phyloP scores from a whole-genome alignment of 2,329 filamentous ascomycete species.

The Exophiala viscosa region DNA sequence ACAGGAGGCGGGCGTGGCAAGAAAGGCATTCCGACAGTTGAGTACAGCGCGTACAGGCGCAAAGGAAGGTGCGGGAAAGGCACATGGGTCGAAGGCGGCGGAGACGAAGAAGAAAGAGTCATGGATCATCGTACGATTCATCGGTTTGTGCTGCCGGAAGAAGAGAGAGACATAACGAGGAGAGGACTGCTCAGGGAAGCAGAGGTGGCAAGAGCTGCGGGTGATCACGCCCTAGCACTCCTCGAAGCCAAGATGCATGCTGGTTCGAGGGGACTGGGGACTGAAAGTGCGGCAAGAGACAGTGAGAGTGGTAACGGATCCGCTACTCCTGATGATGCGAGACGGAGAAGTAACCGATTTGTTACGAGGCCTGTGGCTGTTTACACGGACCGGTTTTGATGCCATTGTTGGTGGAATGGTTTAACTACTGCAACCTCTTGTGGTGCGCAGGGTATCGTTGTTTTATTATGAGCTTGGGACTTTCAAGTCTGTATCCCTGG shows the following conservation, averaged over 20 bases:
- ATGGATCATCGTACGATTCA: slow-evolving; percentile 85
- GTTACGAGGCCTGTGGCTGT: slow-evolving; percentile 22
- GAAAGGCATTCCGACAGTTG: slow-evolving; percentile 12
- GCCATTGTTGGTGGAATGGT: not conserved
- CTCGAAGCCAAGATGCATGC: slow-evolving; percentile 20
- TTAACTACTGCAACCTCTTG: too few species aligned
- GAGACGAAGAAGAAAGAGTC: slow-evolving; percentile 66
- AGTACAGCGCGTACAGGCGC: slow-evolving; percentile 27
- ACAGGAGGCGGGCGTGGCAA: slow-evolving; percentile 16
- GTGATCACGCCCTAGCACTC: slow-evolving; percentile 17
- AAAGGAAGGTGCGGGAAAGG: slow-evolving; percentile 27
- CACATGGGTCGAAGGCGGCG: slow-evolving; percentile 36
- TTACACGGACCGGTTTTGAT: slow-evolving; percentile 17
- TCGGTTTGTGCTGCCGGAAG: slow-evolving; percentile 70
- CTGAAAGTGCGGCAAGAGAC: slow-evolving; percentile 18
- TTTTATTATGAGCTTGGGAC: too few species aligned
- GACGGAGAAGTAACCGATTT: slow-evolving; percentile 23
- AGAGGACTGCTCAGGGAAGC: slow-evolving; percentile 26
- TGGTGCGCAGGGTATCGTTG: too few species aligned
- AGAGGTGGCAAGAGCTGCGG: slow-evolving; percentile 24
- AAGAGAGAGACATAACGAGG: slow-evolving; percentile 52
- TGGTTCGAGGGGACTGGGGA: slow-evolving; percentile 13
- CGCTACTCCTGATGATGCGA: slow-evolving; percentile 19
- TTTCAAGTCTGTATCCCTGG: too few species aligned
- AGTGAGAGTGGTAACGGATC: slow-evolving; percentile 17